A percentile compares a stretch with the other conserved stretches of the same genome.
phyloP scores from a whole-genome alignment of 2,329 filamentous ascomycete genomes.

The Chaetomium strumarium region DNA sequence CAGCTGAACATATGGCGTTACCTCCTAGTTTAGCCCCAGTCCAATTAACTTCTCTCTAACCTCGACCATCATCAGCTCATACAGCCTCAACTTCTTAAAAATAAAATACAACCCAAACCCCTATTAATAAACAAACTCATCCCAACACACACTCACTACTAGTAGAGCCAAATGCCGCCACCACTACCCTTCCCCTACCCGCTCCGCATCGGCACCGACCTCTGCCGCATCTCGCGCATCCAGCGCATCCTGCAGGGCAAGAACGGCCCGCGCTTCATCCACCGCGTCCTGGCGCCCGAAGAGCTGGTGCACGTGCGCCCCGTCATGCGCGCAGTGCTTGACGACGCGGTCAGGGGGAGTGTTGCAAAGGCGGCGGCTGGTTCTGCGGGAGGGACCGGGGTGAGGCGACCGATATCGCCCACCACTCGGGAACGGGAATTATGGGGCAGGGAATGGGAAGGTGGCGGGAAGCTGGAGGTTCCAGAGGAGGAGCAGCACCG shows the following conservation, averaged over 20 bases:
- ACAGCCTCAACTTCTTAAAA: too few relatives aligned
- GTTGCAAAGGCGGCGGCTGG: background rate
- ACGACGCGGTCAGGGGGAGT: constrained; percentile 10
- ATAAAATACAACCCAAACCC: too few relatives aligned
- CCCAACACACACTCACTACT: background rate
- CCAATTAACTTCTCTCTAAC: too few relatives aligned
- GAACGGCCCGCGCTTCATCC: constrained; percentile 40
- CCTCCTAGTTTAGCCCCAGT: too few relatives aligned
- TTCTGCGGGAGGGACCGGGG: background rate
- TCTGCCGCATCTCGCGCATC: constrained; percentile 66
- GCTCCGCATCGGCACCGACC: constrained; percentile 69
- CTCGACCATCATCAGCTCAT: too few relatives aligned
- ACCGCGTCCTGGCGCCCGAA: constrained; percentile 40
- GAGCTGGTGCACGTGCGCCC: constrained; percentile 30
- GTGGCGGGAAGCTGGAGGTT: too few relatives aligned
- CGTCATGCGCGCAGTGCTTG: constrained; percentile 11
- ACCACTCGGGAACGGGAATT: background rate
- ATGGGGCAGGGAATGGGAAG: too few relatives aligned
- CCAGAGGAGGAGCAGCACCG: background rate
- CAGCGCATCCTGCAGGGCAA: constrained; percentile 43
- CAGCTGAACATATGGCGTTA: too few relatives aligned
- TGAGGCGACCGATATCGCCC: too few relatives aligned
- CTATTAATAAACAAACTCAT: background rate
- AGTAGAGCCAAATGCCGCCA: too few relatives aligned
- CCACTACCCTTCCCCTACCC: constrained; percentile 53